Conservation (phyloP, 495 filamentous ascomycete genomes). For the Ascodesmis nigricans region DNA sequence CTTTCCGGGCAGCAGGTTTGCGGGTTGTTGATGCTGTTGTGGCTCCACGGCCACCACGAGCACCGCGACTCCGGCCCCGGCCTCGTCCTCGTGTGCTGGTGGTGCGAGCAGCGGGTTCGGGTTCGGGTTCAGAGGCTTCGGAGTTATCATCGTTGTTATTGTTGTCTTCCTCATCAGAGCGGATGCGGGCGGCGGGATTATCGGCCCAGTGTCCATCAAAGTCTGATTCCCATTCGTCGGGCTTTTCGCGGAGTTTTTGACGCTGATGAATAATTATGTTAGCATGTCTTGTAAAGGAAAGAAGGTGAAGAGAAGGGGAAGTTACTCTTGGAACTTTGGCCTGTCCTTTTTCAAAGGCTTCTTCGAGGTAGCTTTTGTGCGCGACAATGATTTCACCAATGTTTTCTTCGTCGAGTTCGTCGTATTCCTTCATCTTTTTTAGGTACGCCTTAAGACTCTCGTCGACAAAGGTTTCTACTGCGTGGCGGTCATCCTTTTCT, state of each 20-base stretch:
- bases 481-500: slow-evolving; percentile 84
- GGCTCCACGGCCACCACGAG: neutral
- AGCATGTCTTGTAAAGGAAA: neutral
- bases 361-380: slow-evolving; percentile 46
- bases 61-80: slow-evolving; percentile 29
- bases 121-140: slow-evolving; percentile 4
- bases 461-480: slow-evolving; percentile 71
- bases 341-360: slow-evolving; percentile 44
- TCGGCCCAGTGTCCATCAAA: slow-evolving; percentile 69
- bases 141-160: slow-evolving; percentile 18
- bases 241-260: slow-evolving; percentile 49
- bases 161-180: slow-evolving; percentile 27
- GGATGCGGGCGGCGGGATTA: slow-evolving; percentile 43
- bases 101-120: slow-evolving; percentile 8
- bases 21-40: slow-evolving; percentile 25
- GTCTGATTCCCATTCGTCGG: slow-evolving; percentile 69
- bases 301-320: neutral
- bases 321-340: slow-evolving; percentile 31
- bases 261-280: slow-evolving; percentile 22
- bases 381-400: slow-evolving; percentile 49
- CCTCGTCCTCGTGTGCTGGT: slow-evolving; percentile 26
- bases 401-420: slow-evolving; percentile 42
- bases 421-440: slow-evolving; percentile 47
- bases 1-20: slow-evolving; percentile 24
- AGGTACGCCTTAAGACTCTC: slow-evolving; percentile 57